Evolutionary conservation across 306 rosid species (phyloP).

Genomic region (Vigna angularis): DNA sequence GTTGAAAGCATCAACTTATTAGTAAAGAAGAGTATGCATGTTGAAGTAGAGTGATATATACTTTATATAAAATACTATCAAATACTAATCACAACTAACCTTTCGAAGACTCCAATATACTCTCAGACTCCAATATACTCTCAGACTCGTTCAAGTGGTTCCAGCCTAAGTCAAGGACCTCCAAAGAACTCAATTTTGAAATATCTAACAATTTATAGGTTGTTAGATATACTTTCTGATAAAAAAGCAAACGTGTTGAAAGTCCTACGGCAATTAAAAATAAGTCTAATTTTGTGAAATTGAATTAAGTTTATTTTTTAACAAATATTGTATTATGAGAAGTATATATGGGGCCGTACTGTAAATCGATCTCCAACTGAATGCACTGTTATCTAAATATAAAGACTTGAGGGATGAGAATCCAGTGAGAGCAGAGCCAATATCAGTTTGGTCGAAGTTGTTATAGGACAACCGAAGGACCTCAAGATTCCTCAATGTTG

Average conservation of each 20-base stretch:
- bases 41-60: background rate
- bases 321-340: background rate
- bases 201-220: background rate
- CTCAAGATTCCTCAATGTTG: constrained; percentile 15
- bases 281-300: too few relatives aligned
- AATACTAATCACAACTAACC: background rate
- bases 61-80: too few relatives aligned
- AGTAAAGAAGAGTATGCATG: background rate
- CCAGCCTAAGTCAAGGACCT: background rate
- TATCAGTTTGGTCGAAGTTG: constrained; percentile 4
- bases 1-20: background rate
- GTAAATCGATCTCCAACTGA: background rate
- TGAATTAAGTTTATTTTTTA: too few relatives aligned
- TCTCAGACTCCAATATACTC: background rate
- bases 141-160: background rate
- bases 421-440: background rate
- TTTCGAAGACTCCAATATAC: too few relatives aligned
- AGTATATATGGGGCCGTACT: background rate
- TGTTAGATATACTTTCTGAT: background rate
- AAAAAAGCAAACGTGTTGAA: background rate
- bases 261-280: too few relatives aligned
- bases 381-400: background rate
- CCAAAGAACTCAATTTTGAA: background rate
- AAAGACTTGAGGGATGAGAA: constrained; percentile 37
- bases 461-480: background rate